phyloP scores from a whole-genome alignment of 1,284 basidiomycete genomes.

The Cerrena zonata region DNA sequence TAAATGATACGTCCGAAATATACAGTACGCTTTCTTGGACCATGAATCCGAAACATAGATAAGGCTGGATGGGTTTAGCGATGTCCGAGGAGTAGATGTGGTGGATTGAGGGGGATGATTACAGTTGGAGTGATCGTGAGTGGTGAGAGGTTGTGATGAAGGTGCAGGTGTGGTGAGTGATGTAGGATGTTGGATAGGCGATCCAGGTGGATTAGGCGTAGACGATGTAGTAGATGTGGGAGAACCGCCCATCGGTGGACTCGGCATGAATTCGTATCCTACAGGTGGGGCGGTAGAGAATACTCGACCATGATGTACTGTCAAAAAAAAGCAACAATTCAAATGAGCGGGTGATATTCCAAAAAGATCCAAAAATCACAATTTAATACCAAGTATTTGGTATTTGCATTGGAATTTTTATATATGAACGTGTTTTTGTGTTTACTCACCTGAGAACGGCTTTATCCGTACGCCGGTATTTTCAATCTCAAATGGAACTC shows the following conservation, averaged over 20 bases:
- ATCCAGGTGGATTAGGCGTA: constrained; percentile 34
- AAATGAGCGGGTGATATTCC: background rate
- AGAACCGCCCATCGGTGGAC: constrained; percentile 30
- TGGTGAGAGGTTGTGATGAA: too few species aligned
- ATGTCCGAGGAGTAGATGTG: constrained; percentile 7
- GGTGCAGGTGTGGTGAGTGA: too few species aligned
- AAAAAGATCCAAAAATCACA: too few species aligned
- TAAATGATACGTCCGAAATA: constrained; percentile 69
- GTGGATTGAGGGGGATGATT: background rate
- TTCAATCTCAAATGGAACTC: constrained; percentile 57
- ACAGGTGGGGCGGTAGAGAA: constrained; percentile 40
- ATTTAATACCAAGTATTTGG: too few species aligned
- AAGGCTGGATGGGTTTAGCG: constrained; percentile 46
- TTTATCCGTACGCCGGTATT: constrained; percentile 58
- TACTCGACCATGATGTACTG: constrained; percentile 63
- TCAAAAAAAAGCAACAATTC: constrained; percentile 4
- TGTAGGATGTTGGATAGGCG: constrained; percentile 11
- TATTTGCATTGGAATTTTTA: too few species aligned
- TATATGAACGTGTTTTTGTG: too few species aligned
- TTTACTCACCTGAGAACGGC: constrained; percentile 58
- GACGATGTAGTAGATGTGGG: constrained; percentile 35
- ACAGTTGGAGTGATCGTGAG: background rate
- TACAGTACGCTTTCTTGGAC: constrained; percentile 60
- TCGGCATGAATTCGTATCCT: constrained; percentile 37
- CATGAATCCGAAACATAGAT: constrained; percentile 70